Conservation (phyloP, 1,139 yeast genomes). For the Scheffersomyces illinoinensis region DNA sequence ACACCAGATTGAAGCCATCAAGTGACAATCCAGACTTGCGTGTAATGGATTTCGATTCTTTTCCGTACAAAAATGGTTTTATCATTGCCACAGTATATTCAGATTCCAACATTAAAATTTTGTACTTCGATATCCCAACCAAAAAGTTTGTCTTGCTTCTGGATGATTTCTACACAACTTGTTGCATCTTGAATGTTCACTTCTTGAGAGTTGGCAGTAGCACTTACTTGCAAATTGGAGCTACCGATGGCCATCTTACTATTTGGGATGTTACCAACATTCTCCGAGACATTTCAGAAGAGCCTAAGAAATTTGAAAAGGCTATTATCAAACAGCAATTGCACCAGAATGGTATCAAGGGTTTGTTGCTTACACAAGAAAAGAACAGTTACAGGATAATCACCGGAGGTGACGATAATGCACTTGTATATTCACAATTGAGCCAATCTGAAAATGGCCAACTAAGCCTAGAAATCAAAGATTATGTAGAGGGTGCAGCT, state of each 20-base stretch:
- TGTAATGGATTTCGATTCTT: slow-evolving; percentile 76
- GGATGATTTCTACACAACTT: slow-evolving; percentile 60
- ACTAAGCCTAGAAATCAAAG: slow-evolving; percentile 20
- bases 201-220: slow-evolving; percentile 35
- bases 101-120: slow-evolving; percentile 72
- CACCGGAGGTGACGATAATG: slow-evolving; percentile 95
- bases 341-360: slow-evolving; percentile 86
- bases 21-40: slow-evolving; percentile 76
- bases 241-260: slow-evolving; percentile 82
- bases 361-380: slow-evolving; percentile 28
- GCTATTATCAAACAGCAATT: slow-evolving; percentile 49
- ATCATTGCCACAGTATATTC: slow-evolving; percentile 75
- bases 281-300: neutral
- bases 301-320: slow-evolving; percentile 15
- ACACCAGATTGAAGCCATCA: slow-evolving; percentile 48
- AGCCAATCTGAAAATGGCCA: slow-evolving; percentile 12
- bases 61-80: slow-evolving; percentile 42
- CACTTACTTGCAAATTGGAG: slow-evolving; percentile 51
- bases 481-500: slow-evolving; percentile 61
- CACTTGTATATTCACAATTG: slow-evolving; percentile 51
- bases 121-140: slow-evolving; percentile 47
- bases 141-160: slow-evolving; percentile 45
- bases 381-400: slow-evolving; percentile 36
- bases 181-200: slow-evolving; percentile 70
- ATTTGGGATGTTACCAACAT: slow-evolving; percentile 53